Percentiles rank a stretch among this genome's conserved stretches.
Evolutionary conservation across 116 monocot genomes (phyloP).

Genomic region (Papilionanthe hybrid): DNA sequence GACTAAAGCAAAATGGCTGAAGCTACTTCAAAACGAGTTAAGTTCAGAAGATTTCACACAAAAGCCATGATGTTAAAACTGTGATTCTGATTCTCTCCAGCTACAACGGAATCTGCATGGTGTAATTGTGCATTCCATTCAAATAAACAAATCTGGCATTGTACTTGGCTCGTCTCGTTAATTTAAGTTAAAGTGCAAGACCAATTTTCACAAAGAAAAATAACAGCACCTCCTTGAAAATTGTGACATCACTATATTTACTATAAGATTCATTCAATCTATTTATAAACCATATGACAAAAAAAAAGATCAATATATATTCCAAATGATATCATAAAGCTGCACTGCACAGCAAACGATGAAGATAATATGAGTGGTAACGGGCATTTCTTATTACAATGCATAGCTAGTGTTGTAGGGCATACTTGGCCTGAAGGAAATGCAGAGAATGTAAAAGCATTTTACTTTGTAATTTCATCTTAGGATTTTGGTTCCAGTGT

Average conservation of each 20-base stretch:
- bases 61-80: background rate
- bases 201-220: background rate
- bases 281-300: background rate
- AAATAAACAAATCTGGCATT: background rate
- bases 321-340: background rate
- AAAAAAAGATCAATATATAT: background rate
- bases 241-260: background rate
- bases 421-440: background rate
- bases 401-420: background rate
- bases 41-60: background rate
- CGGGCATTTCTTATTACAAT: background rate
- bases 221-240: background rate
- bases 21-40: background rate
- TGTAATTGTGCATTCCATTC: background rate
- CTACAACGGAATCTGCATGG: background rate
- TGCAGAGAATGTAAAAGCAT: background rate
- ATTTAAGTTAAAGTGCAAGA: background rate
- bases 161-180: background rate
- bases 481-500: background rate
- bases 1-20: background rate
- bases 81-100: background rate
- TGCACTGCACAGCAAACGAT: background rate
- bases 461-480: background rate
- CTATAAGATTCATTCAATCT: background rate
- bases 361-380: background rate